Evolutionary conservation across 352 stramenopile genomes (phyloP), one percentile per base, ranked within the genome.

Genomic region (Pythium utonaiense): DNA sequence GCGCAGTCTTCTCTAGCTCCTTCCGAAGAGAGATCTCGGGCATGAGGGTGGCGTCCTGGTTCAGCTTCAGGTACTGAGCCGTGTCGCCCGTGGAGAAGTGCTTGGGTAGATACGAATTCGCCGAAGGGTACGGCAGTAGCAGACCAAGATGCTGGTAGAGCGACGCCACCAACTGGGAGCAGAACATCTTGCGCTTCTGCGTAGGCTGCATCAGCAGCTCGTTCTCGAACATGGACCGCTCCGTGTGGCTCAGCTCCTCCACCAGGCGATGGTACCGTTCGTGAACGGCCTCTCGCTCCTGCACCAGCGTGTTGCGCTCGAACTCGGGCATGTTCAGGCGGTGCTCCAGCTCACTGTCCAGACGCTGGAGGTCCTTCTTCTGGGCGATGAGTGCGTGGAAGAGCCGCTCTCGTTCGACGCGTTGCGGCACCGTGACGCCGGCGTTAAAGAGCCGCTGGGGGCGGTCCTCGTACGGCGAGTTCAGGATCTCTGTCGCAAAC

Each of bases 21-120:
- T 70, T 53, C 0, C 83, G 72, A 12, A 95, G 55, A 19, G 86
- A 93, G 47, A 91, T 72, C 60, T 92, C 82, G 4, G 83, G 82
- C 45, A 91, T 52, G 22, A 88, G 84, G 28, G 68, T 78, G 14
- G 77, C 81, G 24, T 88, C 81, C 58, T 89, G 80, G 41, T 93
- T 83, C 33, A 93, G 64, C 28, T 93, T 89, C 1, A 95, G 50
- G 62, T 91, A 95, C 25, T 80, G 70, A 16, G 61, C 71, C 8
- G 67, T 74, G 36, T 85, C 75, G 3, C 62, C 67, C 21, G 54
- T 70, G 21, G 78, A 87, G 61, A 95, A 95, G 50, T 95, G 83
- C 67, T 95, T 92, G n/a, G 84, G 86, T 41, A 93, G 59, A 57
- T 95, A 95, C 57, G 83, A 95, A 49, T 90, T 93, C 1, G 84